Evolutionary conservation across 768 basidiomycete genomes (phyloP).

Genomic region (Mrakia blollopis): DNA sequence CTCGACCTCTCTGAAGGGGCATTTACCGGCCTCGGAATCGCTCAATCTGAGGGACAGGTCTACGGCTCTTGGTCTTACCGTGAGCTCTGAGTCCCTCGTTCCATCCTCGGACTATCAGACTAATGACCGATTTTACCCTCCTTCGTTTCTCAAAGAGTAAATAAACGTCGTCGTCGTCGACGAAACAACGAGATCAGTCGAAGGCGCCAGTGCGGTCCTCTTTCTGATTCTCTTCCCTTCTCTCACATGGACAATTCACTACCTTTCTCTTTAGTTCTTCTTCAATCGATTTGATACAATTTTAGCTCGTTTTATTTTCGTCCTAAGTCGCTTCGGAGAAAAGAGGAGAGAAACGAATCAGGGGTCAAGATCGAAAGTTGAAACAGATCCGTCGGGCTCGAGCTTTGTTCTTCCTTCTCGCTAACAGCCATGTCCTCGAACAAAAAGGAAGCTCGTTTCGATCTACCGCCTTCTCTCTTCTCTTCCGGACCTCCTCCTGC

Average conservation of each 20-base stretch:
- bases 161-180: no score
- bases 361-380: background rate
- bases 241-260: no score
- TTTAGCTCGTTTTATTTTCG: no score
- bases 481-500: background rate
- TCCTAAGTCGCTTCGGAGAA: no score
- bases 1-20: slow-evolving; percentile 13
- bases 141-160: background rate
- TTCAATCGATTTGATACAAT: no score
- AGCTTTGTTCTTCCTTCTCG: background rate
- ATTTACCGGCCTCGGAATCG: background rate
- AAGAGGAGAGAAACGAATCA: background rate
- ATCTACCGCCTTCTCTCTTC: background rate
- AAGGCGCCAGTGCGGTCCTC: no score
- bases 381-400: background rate
- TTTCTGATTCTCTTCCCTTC: no score
- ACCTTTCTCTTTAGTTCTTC: no score
- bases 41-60: background rate
- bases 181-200: no score
- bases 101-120: background rate
- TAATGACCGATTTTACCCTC: background rate
- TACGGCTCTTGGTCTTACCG: slow-evolving; percentile 17
- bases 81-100: background rate
- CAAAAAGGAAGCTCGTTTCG: background rate
- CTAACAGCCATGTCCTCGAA: background rate